These are phyloP conservation scores for Eutypella sp. DNA, from an alignment of 2,329 filamentous ascomycete genomes.

Conservation along the genomic window DNA sequence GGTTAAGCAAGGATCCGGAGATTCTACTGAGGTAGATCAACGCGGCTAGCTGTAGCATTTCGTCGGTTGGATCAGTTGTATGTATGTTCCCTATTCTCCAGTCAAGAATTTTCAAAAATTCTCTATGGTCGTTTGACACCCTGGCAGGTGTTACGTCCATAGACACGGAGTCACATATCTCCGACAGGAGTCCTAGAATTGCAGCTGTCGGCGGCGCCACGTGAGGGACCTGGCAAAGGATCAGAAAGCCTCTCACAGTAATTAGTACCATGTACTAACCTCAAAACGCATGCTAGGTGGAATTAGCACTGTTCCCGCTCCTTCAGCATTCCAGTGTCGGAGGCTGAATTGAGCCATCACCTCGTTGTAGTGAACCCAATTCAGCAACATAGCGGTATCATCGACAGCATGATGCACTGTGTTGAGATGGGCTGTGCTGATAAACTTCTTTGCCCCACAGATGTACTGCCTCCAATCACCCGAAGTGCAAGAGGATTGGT, in stretches of 20 bases:
- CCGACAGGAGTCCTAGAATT: too few relatives aligned
- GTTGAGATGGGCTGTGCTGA: constrained; percentile 6
- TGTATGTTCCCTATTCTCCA: constrained; percentile 20
- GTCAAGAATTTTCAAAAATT: constrained; percentile 20
- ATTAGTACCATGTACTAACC: constrained; percentile 7
- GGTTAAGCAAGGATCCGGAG: constrained; percentile 7
- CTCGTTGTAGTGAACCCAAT: constrained; percentile 26
- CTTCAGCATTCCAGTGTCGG: constrained; percentile 17
- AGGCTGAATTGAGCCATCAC: constrained; percentile 22
- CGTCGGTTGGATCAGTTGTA: background rate
- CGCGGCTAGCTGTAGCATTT: constrained; percentile 18
- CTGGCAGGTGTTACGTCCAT: constrained; percentile 1
- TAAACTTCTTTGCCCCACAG: constrained; percentile 14
- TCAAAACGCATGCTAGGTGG: constrained; percentile 1
- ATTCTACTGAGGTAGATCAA: constrained; percentile 27
- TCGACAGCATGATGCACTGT: constrained; percentile 2
- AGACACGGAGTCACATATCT: constrained; percentile 13
- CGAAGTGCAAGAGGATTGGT: constrained; percentile 10
- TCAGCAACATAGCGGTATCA: constrained; percentile 16
- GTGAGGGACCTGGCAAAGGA: too few relatives aligned
- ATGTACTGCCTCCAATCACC: constrained; percentile 14
- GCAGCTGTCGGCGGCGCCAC: too few relatives aligned
- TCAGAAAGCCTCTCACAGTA: too few relatives aligned
- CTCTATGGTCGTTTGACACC: constrained; percentile 12
- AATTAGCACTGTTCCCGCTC: background rate